A percentile compares a stretch with the other conserved stretches of the same genome.
phyloP scores from a whole-genome alignment of 177 flowering plant genomes.

The Telopea speciosissima region DNA sequence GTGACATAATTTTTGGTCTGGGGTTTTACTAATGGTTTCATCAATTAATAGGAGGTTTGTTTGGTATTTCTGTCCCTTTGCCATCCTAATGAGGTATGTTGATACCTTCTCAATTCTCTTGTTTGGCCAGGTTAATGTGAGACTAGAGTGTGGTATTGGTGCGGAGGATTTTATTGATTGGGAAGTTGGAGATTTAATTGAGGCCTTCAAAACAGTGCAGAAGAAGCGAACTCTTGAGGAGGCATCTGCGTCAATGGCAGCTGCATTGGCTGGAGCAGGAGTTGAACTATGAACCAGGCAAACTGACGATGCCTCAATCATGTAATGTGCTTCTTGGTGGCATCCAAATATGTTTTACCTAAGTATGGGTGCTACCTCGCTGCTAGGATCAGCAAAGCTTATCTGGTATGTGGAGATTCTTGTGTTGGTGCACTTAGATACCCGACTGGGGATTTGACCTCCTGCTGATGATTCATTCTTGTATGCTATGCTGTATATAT shows the following conservation, averaged over 20 bases:
- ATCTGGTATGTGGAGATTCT: constrained; percentile 1
- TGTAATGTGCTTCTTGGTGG: constrained; percentile 1
- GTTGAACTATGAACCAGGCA: constrained; percentile 13
- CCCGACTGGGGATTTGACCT: constrained; percentile 8
- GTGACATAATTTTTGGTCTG: no score
- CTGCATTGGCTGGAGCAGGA: constrained; percentile 62
- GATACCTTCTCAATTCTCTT: background rate
- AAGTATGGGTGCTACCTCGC: background rate
- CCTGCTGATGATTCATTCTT: constrained; percentile 9
- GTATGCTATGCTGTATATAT: constrained; percentile 27
- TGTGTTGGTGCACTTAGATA: background rate
- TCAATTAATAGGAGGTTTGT: background rate
- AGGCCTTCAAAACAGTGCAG: constrained; percentile 64
- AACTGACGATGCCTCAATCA: background rate
- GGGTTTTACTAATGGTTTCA: background rate
- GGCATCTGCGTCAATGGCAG: constrained; percentile 84
- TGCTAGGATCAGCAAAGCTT: background rate
- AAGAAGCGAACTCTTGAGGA: constrained; percentile 92
- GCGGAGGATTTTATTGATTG: constrained; percentile 62
- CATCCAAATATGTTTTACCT: background rate
- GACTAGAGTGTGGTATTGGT: constrained; percentile 89
- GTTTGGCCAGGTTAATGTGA: constrained; percentile 56
- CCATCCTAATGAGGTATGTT: background rate
- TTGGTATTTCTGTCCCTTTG: background rate
- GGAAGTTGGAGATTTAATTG: constrained; percentile 69